These are phyloP conservation scores for Eucalyptus regnans DNA, from an alignment of 345 rosid genomes.

Conservation along the genomic window DNA sequence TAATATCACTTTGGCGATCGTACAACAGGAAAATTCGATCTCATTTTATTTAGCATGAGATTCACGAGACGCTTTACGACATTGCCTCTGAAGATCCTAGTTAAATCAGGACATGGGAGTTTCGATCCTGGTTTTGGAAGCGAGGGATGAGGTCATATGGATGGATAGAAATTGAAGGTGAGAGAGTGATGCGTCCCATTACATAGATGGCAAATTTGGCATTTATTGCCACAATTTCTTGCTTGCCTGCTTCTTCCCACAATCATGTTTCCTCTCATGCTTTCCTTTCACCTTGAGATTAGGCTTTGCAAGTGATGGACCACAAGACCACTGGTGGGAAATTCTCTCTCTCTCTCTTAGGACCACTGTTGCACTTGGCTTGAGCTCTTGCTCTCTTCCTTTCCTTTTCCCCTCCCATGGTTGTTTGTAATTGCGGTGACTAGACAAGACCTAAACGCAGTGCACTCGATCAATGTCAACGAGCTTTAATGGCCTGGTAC, in stretches of 20 bases:
- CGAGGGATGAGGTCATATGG: background rate
- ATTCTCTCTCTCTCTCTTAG: background rate
- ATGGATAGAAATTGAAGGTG: background rate
- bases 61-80: background rate
- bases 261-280: background rate
- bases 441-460: background rate
- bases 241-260: background rate
- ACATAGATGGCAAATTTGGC: background rate
- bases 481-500: background rate
- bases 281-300: background rate
- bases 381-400: background rate
- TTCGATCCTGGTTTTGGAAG: background rate
- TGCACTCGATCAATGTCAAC: background rate
- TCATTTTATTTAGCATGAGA: background rate
- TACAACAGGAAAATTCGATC: background rate
- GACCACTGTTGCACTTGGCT: background rate
- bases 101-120: background rate
- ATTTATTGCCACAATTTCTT: background rate
- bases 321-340: background rate
- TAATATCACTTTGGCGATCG: background rate
- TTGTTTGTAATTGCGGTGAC: background rate
- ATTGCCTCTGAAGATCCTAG: background rate
- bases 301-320: background rate
- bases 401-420: background rate
- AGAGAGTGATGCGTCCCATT: background rate